Evolutionary conservation across 2,329 filamentous ascomycete genomes (phyloP).

Genomic region (Aspergillus unguis): DNA sequence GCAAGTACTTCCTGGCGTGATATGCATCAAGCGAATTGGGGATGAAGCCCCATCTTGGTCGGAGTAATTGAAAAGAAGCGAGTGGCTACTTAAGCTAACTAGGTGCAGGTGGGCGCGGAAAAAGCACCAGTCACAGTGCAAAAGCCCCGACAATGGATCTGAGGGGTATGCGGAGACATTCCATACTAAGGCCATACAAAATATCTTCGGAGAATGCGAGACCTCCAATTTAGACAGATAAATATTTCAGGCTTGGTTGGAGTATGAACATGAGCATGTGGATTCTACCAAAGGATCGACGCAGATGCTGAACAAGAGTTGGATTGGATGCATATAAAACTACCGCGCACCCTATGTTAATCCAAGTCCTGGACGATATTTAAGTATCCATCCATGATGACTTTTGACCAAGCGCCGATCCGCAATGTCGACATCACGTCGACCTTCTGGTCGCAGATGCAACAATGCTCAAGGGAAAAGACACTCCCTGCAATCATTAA

Average conservation of each 20-base stretch:
- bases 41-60: no score
- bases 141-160: background rate
- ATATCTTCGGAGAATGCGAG: background rate
- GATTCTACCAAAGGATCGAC: no score
- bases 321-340: no score
- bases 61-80: no score
- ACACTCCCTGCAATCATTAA: conserved; percentile 22
- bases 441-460: conserved; percentile 19
- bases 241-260: background rate
- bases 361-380: no score
- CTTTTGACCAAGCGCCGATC: conserved; percentile 4
- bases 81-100: no score
- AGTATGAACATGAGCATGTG: background rate
- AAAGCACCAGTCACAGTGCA: background rate
- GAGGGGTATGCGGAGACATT: background rate
- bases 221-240: background rate
- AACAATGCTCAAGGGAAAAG: conserved; percentile 14
- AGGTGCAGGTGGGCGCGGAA: background rate
- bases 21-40: no score
- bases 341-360: no score
- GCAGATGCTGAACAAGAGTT: no score
- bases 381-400: background rate
- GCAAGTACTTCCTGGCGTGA: no score
- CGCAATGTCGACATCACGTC: conserved; percentile 19
- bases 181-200: background rate